Percentiles rank a stretch among this genome's conserved stretches.
These are phyloP conservation scores for Hypocreales sp. DNA, from an alignment of 2,329 filamentous ascomycete genomes.

Conservation along the genomic window DNA sequence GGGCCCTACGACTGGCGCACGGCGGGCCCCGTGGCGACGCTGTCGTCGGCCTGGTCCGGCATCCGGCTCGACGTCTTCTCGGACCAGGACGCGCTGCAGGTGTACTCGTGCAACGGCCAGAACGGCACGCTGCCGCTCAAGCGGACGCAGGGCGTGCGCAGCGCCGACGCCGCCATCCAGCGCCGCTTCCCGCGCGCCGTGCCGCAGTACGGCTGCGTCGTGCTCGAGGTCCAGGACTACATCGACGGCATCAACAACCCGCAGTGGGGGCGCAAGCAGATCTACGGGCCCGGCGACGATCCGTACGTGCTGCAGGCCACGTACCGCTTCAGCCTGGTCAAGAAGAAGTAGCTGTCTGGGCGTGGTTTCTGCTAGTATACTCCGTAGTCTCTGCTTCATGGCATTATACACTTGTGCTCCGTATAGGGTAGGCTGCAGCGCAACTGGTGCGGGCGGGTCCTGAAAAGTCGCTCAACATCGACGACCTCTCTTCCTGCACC, in stretches of 20 bases:
- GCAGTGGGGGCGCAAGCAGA: constrained; percentile 63
- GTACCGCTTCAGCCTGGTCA: constrained; percentile 39
- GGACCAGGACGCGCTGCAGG: constrained; percentile 77
- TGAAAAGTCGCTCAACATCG: no score
- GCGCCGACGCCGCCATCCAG: constrained; percentile 16
- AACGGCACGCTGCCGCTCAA: constrained; percentile 59
- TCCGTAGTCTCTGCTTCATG: no score
- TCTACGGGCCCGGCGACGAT: constrained; percentile 42
- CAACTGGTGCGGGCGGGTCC: no score
- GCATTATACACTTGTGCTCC: no score
- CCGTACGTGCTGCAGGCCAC: constrained; percentile 47
- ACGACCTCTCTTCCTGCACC: no score
- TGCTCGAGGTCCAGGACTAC: constrained; percentile 86
- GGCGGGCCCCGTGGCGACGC: constrained; percentile 42
- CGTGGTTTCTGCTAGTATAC: no score
- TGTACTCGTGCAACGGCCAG: constrained; percentile 70
- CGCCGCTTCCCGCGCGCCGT: constrained; percentile 44
- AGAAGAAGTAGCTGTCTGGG: background rate
- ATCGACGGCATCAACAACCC: constrained; percentile 91
- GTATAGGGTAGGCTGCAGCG: no score
- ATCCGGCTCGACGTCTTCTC: constrained; percentile 70
- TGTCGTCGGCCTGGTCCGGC: constrained; percentile 62
- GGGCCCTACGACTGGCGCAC: constrained; percentile 48
- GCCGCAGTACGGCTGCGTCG: constrained; percentile 67
- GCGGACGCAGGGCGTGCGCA: constrained; percentile 47